Evolutionary conservation across 2,329 filamentous ascomycete genomes (phyloP), one percentile per base, ranked within the genome.

Genomic region (Diaporthe citri): DNA sequence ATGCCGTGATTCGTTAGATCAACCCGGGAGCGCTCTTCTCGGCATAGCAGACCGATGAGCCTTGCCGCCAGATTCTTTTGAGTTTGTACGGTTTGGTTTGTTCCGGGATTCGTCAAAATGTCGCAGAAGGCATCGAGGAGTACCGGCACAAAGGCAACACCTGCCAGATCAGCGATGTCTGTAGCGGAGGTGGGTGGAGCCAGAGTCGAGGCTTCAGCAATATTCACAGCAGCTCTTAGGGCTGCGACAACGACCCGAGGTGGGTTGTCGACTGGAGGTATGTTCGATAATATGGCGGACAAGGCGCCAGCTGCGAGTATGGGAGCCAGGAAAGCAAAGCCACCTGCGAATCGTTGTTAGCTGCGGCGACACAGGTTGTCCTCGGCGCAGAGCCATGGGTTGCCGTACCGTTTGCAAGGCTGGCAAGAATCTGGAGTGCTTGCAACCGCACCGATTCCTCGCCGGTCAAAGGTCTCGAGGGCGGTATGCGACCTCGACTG

Each of bases 371-470:
- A 46, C 34, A 17, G 12, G 43, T 15, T 13, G 57, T 20, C 8
- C 12, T n/a, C 22, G 36, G 55, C 22, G 6, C 8, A 69, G 48
- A 69, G 22, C 15, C 13, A 34, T 25, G 25, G 6, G 9, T 34
- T 15, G 31, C 79, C 88, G 80, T 88, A 95, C 96, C 95, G 84
- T 94, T 93, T 74, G 95, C 94, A 81, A 98, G 90, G 82, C 94
- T 97, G 62, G 93, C 93, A 48, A 97, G 86, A n/a, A 98, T 89
- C 77, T 97, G 92, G 52, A 96, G 90, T n/a, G 94, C 93, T 82
- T 97, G 94, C 74, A 97, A 86, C 78, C 91, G 90, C 64, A 93
- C 88, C 59, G 90, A 88, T 73, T 96, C 93, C 75, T 94, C 91
- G 15, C 92, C 90, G 3, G 87, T 88, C 78, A 92, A 82, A 5